These are phyloP conservation scores for Colletotrichum siamense DNA, from an alignment of 2,329 filamentous ascomycete species.

Conservation along the genomic window DNA sequence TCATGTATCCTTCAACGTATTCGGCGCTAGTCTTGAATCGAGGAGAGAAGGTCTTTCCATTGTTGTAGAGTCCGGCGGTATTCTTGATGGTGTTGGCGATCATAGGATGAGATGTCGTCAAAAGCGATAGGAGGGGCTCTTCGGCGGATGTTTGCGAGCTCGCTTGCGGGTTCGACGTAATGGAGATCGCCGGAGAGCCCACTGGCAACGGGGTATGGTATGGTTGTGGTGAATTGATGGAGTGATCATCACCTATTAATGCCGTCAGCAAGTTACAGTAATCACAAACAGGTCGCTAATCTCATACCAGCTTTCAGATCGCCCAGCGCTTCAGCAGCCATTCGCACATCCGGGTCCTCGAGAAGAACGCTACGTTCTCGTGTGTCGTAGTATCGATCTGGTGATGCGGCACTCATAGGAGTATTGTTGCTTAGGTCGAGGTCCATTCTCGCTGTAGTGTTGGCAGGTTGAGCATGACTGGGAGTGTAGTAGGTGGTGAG, in stretches of 20 bases:
- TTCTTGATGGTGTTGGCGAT: slow-evolving; percentile 85
- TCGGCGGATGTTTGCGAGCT: slow-evolving; percentile 55
- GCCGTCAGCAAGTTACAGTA: neutral
- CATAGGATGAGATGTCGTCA: slow-evolving; percentile 87
- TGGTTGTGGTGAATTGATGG: slow-evolving; percentile 67
- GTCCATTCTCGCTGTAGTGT: slow-evolving; percentile 55
- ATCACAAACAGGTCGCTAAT: slow-evolving; percentile 9
- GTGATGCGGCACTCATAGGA: slow-evolving; percentile 47
- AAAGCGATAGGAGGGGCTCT: slow-evolving; percentile 83
- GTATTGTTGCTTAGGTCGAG: slow-evolving; percentile 48
- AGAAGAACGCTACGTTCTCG: slow-evolving; percentile 59
- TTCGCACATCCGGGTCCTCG: slow-evolving; percentile 70
- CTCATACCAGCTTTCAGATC: slow-evolving; percentile 74
- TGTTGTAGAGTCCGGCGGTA: slow-evolving; percentile 84
- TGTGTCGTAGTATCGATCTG: slow-evolving; percentile 49
- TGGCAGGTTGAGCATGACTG: slow-evolving; percentile 46
- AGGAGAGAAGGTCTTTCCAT: slow-evolving; percentile 89
- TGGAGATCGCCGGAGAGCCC: slow-evolving; percentile 36
- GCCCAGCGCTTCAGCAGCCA: slow-evolving; percentile 78
- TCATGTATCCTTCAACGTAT: slow-evolving; percentile 87
- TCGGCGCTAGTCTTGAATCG: slow-evolving; percentile 89
- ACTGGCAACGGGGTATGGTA: slow-evolving; percentile 46
- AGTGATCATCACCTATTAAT: slow-evolving; percentile 52
- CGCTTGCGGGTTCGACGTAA: slow-evolving; percentile 37
- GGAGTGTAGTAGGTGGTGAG: slow-evolving; percentile 54